phyloP scores from a whole-genome alignment of 805 yeast species.

The Kuraishia capsulata region DNA sequence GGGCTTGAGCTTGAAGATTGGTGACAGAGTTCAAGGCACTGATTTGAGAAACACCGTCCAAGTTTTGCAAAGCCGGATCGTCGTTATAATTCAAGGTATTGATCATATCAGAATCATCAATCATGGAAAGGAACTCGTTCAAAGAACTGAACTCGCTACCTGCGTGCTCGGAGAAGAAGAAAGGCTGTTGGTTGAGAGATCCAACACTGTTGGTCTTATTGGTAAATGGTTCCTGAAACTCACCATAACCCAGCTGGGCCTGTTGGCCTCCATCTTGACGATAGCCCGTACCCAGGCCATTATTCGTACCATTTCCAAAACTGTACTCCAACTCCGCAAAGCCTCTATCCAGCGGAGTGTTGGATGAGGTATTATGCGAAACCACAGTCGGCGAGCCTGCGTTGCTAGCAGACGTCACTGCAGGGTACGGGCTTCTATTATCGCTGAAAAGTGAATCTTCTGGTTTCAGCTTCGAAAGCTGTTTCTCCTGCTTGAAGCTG shows the following conservation, averaged over 20 bases:
- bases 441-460: background rate
- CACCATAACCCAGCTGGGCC: conserved; percentile 6
- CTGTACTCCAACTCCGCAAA: background rate
- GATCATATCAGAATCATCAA: conserved; percentile 74
- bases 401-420: background rate
- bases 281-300: background rate
- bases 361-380: background rate
- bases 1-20: conserved; percentile 4
- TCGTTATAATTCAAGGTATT: conserved; percentile 26
- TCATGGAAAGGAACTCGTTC: conserved; percentile 82
- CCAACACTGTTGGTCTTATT: conserved; percentile 2
- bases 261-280: conserved; percentile 1
- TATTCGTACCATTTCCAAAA: background rate
- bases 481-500: conserved; percentile 23
- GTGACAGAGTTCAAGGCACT: conserved; percentile 11
- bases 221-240: conserved; percentile 7
- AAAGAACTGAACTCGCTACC: conserved; percentile 87
- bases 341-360: background rate
- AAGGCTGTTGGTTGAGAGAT: conserved; percentile 52
- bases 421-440: background rate
- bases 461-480: conserved; percentile 2
- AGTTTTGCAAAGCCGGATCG: conserved; percentile 24
- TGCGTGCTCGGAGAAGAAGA: conserved; percentile 84
- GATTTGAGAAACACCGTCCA: conserved; percentile 22
- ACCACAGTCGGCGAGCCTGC: background rate